phyloP scores from a whole-genome alignment of 148 eudicot species.

The Suaeda aralocaspica region DNA sequence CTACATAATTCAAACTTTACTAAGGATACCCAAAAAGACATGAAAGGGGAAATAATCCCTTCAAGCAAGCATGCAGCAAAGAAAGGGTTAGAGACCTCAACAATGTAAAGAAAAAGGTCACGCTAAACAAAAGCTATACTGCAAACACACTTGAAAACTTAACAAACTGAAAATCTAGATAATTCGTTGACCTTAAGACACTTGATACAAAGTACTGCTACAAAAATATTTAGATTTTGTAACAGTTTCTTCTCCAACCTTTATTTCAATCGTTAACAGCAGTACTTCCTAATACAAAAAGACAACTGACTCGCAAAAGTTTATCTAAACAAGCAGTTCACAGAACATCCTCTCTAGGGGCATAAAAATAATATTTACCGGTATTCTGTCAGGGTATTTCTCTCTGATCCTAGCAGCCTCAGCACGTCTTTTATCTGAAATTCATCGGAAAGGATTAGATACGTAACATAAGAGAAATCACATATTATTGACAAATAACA shows the following conservation, averaged over 20 bases:
- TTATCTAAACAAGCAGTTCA: not conserved
- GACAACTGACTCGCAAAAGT: not conserved
- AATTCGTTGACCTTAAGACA: no score
- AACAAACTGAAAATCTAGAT: no score
- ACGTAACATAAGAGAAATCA: not conserved
- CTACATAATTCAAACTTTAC: no score
- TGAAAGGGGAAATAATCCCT: not conserved
- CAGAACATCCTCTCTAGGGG: not conserved
- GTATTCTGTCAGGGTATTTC: constrained; percentile 82
- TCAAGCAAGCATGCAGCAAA: not conserved
- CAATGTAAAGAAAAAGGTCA: not conserved
- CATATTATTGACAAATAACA: not conserved
- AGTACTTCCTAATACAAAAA: not conserved
- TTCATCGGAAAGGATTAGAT: not conserved
- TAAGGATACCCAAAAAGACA: not conserved
- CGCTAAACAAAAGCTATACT: not conserved
- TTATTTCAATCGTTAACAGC: not conserved
- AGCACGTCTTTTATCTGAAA: constrained; percentile 76
- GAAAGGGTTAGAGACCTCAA: not conserved
- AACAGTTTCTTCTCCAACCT: not conserved
- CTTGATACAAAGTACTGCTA: no score
- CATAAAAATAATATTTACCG: constrained; percentile 41
- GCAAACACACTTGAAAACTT: no score
- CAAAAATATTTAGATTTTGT: no score
- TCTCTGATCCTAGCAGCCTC: constrained; percentile 87